Conservation (phyloP, 139 green algal species). For the Chlamydomonas eustigma region DNA sequence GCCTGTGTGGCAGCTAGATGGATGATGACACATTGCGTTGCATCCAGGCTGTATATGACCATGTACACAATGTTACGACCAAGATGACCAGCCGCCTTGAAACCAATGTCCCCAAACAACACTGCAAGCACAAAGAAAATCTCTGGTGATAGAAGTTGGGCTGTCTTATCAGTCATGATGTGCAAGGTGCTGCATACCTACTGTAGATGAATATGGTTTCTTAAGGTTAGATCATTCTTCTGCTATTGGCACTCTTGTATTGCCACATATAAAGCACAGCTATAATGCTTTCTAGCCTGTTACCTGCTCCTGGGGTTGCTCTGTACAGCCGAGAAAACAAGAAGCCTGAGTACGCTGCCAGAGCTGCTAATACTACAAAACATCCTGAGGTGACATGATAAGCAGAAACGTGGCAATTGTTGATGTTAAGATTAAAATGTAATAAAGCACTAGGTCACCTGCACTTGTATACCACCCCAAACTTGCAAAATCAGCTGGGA, state of each 20-base stretch:
- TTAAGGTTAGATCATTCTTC: background rate
- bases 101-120: slow-evolving; percentile 47
- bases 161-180: no score
- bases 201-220: background rate
- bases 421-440: background rate
- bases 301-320: background rate
- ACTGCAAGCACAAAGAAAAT: slow-evolving; percentile 17
- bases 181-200: background rate
- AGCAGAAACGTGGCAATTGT: background rate
- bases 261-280: no score
- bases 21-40: slow-evolving; percentile 54
- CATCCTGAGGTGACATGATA: no score
- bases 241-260: no score
- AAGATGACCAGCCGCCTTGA: slow-evolving; percentile 24
- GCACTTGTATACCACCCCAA: background rate
- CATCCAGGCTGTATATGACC: slow-evolving; percentile 50
- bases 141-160: no score
- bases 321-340: slow-evolving; percentile 19
- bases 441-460: background rate
- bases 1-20: slow-evolving; percentile 51
- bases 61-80: slow-evolving; percentile 34
- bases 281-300: slow-evolving; percentile 1
- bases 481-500: background rate
- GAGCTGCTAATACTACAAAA: slow-evolving; percentile 1
- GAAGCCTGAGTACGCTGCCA: slow-evolving; percentile 14